Evolutionary conservation across 192 early-diverging fungal genomes (phyloP).

Genomic region (Coemansia aciculifera): DNA sequence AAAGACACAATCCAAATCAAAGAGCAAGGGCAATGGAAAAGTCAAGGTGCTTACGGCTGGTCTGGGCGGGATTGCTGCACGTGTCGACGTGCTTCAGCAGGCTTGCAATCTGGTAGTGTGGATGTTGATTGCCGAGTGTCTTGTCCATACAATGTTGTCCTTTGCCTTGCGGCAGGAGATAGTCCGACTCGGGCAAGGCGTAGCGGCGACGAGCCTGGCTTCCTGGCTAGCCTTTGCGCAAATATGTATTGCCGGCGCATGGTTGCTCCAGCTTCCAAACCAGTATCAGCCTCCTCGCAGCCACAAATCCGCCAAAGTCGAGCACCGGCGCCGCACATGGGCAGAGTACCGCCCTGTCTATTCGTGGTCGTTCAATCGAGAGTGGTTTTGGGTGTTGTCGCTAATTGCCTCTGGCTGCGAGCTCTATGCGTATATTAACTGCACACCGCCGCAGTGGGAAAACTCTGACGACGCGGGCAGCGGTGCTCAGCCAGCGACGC

Average conservation of each 20-base stretch:
- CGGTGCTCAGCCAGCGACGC: conserved; percentile 18
- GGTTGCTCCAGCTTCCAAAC: conserved; percentile 34
- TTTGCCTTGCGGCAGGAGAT: conserved; percentile 51
- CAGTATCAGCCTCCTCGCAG: neutral
- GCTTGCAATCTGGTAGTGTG: conserved; percentile 33
- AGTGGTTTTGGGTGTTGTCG: conserved; percentile 47
- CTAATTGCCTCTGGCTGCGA: conserved; percentile 37
- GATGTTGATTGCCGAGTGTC: conserved; percentile 34
- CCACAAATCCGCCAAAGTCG: conserved; percentile 8
- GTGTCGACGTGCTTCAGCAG: conserved; percentile 22
- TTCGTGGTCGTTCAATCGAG: conserved; percentile 27
- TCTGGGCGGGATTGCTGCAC: conserved; percentile 13
- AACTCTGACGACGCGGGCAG: neutral
- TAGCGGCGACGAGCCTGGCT: conserved; percentile 15
- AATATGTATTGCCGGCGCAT: conserved; percentile 31
- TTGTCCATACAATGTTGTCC: conserved; percentile 47
- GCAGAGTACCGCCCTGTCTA: conserved; percentile 5
- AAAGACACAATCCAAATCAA: neutral
- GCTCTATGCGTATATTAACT: conserved; percentile 46
- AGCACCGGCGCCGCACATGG: neutral
- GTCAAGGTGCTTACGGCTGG: conserved; percentile 10
- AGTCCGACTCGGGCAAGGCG: conserved; percentile 17
- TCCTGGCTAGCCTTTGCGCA: conserved; percentile 44
- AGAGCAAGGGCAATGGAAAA: conserved; percentile 6
- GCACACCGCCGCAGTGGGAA: conserved; percentile 14